Percentiles rank a stretch among this genome's conserved stretches.
These are phyloP conservation scores for Rhododendron kiyosumense DNA, from an alignment of 148 eudicot species.

Conservation along the genomic window DNA sequence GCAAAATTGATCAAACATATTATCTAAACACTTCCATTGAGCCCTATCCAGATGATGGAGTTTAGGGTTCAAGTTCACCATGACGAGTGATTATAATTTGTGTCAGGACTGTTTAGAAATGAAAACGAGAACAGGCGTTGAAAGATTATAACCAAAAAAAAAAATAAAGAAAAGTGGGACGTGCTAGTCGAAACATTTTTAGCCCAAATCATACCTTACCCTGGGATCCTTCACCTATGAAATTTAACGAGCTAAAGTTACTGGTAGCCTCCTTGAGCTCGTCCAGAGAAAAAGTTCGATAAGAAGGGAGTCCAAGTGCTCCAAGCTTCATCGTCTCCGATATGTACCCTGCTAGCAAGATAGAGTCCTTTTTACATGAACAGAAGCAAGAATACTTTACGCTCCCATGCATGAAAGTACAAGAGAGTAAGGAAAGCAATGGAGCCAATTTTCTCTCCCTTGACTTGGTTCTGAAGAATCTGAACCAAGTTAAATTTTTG, in stretches of 20 bases:
- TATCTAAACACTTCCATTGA: background rate
- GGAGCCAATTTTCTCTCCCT: background rate
- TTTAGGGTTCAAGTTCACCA: background rate
- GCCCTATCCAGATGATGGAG: background rate
- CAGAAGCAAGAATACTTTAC: background rate
- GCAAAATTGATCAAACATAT: background rate
- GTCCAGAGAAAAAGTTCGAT: conserved; percentile 54
- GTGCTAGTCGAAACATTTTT: background rate
- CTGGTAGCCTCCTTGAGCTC: conserved; percentile 68
- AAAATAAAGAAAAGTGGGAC: background rate
- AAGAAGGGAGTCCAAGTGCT: conserved; percentile 59
- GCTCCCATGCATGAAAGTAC: too few species aligned
- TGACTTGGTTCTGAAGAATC: background rate
- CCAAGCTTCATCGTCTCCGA: conserved; percentile 69
- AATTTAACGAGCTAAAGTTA: conserved; percentile 35
- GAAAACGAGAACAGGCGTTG: background rate
- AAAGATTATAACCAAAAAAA: background rate
- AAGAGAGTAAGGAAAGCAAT: background rate
- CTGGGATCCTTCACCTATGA: conserved; percentile 55
- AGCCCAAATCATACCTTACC: conserved; percentile 38
- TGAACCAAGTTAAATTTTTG: background rate
- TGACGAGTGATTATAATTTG: background rate
- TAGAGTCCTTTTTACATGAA: background rate
- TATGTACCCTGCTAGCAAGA: conserved; percentile 54
- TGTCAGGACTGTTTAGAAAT: background rate